These are phyloP conservation scores for Pistacia integerrima DNA, from an alignment of 345 rosid species.

Conservation along the genomic window DNA sequence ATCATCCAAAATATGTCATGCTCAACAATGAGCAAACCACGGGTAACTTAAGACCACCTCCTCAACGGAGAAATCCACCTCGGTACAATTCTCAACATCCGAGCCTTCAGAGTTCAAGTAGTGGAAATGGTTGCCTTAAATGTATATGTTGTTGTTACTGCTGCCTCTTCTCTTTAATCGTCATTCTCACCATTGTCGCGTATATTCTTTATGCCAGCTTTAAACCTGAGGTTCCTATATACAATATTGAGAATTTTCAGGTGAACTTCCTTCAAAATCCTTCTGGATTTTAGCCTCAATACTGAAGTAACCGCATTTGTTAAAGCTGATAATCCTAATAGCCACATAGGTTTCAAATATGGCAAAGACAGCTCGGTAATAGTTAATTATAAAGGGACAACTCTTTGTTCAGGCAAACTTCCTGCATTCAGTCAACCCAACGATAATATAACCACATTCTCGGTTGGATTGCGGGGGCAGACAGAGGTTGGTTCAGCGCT, in stretches of 20 bases:
- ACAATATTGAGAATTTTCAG: constrained; percentile 31
- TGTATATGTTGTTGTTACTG: constrained; percentile 54
- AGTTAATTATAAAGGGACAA: constrained; percentile 28
- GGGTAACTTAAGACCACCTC: constrained; percentile 36
- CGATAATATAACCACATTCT: constrained; percentile 31
- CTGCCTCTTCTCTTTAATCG: constrained; percentile 37
- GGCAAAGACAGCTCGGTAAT: constrained; percentile 44
- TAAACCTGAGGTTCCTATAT: constrained; percentile 44
- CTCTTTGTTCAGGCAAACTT: constrained; percentile 45
- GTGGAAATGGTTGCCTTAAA: constrained; percentile 24
- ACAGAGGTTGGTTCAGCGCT: constrained; percentile 37
- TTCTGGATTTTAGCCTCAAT: constrained; percentile 38
- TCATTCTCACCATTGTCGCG: constrained; percentile 23
- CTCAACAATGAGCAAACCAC: constrained; percentile 23
- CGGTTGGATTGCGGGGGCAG: constrained; percentile 40
- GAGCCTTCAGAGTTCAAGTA: background rate
- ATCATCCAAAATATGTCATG: constrained; percentile 40
- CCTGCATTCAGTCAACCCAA: constrained; percentile 48
- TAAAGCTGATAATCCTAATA: constrained; percentile 47
- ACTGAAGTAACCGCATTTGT: constrained; percentile 40
- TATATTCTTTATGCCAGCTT: constrained; percentile 23
- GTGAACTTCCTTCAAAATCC: constrained; percentile 37
- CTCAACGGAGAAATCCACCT: constrained; percentile 42
- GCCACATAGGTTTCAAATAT: constrained; percentile 33
- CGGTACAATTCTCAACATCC: constrained; percentile 27